Percentiles rank a stretch among this genome's conserved stretches.
Evolutionary conservation across 345 rosid species (phyloP).

Genomic region (Cardamine chenopodiifolia): DNA sequence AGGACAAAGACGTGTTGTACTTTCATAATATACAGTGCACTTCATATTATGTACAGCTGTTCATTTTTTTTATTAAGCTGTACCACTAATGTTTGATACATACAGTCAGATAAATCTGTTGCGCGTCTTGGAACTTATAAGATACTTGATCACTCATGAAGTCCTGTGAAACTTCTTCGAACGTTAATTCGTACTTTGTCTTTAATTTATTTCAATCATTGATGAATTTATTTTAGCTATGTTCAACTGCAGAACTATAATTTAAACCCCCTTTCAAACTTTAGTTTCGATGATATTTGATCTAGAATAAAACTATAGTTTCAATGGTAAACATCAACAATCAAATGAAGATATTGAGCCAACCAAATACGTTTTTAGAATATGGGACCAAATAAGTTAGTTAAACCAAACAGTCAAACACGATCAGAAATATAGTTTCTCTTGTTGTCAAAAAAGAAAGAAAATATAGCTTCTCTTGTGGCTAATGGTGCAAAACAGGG

Average conservation of each 20-base stretch:
- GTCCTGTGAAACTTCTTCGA: conserved; percentile 31
- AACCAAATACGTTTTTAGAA: neutral
- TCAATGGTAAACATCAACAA: neutral
- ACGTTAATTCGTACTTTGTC: neutral
- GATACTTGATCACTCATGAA: conserved; percentile 8
- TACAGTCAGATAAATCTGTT: conserved; percentile 22
- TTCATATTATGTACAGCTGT: conserved; percentile 38
- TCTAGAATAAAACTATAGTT: neutral
- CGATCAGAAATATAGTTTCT: neutral
- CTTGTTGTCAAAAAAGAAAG: no score
- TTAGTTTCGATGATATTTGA: neutral
- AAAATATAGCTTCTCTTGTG: neutral
- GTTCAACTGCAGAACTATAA: neutral
- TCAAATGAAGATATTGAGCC: neutral
- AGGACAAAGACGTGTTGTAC: conserved; percentile 48
- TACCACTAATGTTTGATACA: conserved; percentile 34
- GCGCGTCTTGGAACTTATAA: conserved; percentile 14
- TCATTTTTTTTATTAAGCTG: conserved; percentile 24
- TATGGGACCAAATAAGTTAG: neutral
- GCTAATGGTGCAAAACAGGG: neutral
- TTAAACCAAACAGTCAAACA: neutral
- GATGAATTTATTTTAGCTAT: conserved; percentile 7
- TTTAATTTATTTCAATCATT: conserved; percentile 8
- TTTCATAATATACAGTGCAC: conserved; percentile 30
- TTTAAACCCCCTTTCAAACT: neutral